Percentiles rank a stretch among this genome's conserved stretches.
Conservation (phyloP, 2,329 filamentous ascomycete genomes). For the Penicillium griseofulvum region DNA sequence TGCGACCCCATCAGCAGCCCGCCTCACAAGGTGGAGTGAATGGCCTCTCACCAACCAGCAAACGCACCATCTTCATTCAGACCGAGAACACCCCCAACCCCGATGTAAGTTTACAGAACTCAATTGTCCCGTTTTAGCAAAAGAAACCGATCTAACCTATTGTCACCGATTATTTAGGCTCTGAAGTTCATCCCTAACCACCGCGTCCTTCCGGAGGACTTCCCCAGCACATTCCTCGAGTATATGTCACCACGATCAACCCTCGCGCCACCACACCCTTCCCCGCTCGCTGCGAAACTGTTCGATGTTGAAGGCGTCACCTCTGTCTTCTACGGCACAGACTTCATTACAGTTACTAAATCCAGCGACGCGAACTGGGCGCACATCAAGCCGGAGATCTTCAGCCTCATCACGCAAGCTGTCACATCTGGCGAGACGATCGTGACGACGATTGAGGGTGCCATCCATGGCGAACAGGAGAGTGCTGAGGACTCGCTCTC, state of each 20-base stretch:
- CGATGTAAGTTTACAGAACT: constrained; percentile 58
- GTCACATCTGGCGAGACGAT: constrained; percentile 80
- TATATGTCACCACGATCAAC: constrained; percentile 88
- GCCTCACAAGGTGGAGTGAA: constrained; percentile 38
- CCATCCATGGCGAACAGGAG: constrained; percentile 50
- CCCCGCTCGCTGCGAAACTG: constrained; percentile 82
- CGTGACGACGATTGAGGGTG: constrained; percentile 68
- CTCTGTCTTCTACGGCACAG: constrained; percentile 86
- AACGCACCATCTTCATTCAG: constrained; percentile 92
- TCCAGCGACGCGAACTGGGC: constrained; percentile 85
- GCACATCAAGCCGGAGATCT: constrained; percentile 92
- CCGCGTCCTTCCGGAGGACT: constrained; percentile 70
- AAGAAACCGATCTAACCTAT: neutral
- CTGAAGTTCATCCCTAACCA: constrained; percentile 95
- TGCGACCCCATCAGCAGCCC: constrained; percentile 45
- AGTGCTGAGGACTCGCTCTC: constrained; percentile 66
- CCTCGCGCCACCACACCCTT: constrained; percentile 82
- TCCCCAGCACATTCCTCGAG: constrained; percentile 79
- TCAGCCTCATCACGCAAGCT: constrained; percentile 89
- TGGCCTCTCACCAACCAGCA: constrained; percentile 40
- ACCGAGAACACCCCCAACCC: constrained; percentile 91
- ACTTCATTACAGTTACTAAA: constrained; percentile 98
- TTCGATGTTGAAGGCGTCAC: constrained; percentile 95
- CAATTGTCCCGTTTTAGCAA: neutral
- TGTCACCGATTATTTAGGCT: constrained; percentile 42